Base-by-base conservation (phyloP, 2,329 filamentous ascomycete genomes). In the Pestalotiopsis sp. region DNA sequence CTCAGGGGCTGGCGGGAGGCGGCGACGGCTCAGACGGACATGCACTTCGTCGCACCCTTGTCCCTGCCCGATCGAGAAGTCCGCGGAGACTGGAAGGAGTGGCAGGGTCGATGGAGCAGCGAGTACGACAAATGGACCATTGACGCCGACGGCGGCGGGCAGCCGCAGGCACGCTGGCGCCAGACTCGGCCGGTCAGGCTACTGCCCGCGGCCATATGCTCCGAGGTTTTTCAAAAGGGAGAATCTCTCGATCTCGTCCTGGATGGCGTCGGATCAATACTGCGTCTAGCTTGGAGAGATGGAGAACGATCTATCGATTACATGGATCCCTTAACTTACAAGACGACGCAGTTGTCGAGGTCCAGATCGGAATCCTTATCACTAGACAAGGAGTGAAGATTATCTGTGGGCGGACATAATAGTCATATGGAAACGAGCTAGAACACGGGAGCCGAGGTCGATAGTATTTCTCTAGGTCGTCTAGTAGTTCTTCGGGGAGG, bases 231-330 rank as follows among this genome's bases (percentile, higher is more conserved):
- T 58, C 14, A 13, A 5, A 49, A 66, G 23, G 64, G 64, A 9
- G 45, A 66, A 66, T 59, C 64, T 23, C 40, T 66, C 20, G 23
- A 66, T 23, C 31, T 66, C 45, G 45, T 66, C 17, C 31, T 66
- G 0, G 45, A 58, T 23, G 49, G 49, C 13, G 40, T 58, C 20
- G 40, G 49, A 14, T 45, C 23, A 9, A 66, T 66, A 45, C 25
- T 66, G 13, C 64, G 64, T 2, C 45, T 66, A 14, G 64, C 23
- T 12, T 58, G 64, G 64, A 58, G 27, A 25, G 64, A 41, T 12
- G 64, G 64, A 25, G 40, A 58, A 58, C 45, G 45, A 3, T 66
- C 64, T 14, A 23, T 66, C 17, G 64, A 66, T 17, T 66, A 58
- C 27, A 36, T 57, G 64, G 64, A 66, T 23, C 3, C 41, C 11